Evolutionary conservation across 1,284 basidiomycete genomes (phyloP).

Genomic region (Athelia psychrophila): DNA sequence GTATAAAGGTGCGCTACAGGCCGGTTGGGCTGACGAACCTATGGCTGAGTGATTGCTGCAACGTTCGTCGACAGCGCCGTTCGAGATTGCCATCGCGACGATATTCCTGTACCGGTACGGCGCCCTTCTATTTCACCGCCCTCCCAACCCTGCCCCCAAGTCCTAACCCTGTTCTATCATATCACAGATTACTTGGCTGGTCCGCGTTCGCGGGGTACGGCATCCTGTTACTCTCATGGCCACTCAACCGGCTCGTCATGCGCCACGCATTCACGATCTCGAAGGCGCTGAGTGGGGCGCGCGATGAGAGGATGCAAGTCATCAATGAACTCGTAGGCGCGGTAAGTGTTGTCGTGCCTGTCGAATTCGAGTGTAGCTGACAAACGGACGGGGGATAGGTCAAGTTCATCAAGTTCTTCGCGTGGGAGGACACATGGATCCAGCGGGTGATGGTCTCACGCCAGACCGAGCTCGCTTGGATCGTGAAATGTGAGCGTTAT

Average conservation of each 20-base stretch:
- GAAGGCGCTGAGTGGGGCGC: slow-evolving; percentile 67
- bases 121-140: no score
- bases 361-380: not conserved
- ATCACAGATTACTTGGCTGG: slow-evolving; percentile 69
- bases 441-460: slow-evolving; percentile 54
- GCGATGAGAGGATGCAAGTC: slow-evolving; percentile 84
- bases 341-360: slow-evolving; percentile 30
- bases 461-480: slow-evolving; percentile 64
- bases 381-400: no score
- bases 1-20: slow-evolving; percentile 68
- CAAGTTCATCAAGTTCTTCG: slow-evolving; percentile 88
- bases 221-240: slow-evolving; percentile 73
- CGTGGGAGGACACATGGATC: slow-evolving; percentile 80
- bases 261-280: slow-evolving; percentile 66
- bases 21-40: no score
- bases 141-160: no score
- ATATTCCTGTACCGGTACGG: slow-evolving; percentile 85
- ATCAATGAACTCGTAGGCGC: slow-evolving; percentile 84
- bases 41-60: no score
- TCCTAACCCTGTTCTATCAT: no score
- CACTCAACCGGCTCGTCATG: slow-evolving; percentile 67
- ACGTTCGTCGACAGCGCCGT: slow-evolving; percentile 62
- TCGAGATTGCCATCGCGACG: slow-evolving; percentile 78
- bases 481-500: slow-evolving; percentile 52
- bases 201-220: slow-evolving; percentile 85